Base-by-base conservation (phyloP, 495 filamentous ascomycete genomes). In the Talaromyces trachyspermus region DNA sequence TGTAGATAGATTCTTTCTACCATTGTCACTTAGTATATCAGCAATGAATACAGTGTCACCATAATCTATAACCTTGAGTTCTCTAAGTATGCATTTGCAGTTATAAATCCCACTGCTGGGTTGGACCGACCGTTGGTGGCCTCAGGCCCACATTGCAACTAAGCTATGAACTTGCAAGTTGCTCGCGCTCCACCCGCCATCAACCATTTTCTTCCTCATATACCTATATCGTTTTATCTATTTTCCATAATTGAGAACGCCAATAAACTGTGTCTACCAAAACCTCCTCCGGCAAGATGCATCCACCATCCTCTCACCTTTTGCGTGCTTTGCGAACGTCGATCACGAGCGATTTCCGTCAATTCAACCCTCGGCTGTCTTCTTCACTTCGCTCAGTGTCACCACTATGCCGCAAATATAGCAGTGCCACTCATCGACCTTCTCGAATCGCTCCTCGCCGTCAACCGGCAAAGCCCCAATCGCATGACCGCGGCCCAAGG, bases 401-500 rank as follows among this genome's bases (percentile, higher is more conserved):
- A 15, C 12, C 26, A 24, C 23, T 23, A 53, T 59, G 36, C 17
- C 68, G 64, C 44, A 54, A 59, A 47, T 57, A 58, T 50, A 69
- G 60, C 58, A 51, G 49, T 42, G 39, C 38, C 7, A 7, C 27
- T 24, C 20, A 24, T 15, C 62, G 61, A 11, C 60, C 62, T 30
- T 32, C 57, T 8, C 70, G 65, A 24, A 61, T 73, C 57, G 56
- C 71, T 38, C 56, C 69, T 2, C 69, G 68, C 32, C 45, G 65
- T 0, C 69, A 73, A 46, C 44, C 63, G 11, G 45, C 61, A 39
- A 71, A 70, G 43, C 68, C 69, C 8, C 61, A 55, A 46, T 70
- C 58, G 18, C 69, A 59, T 43, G 76, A 83, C 62, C 79, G 81
- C 41, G 81, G 79, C 35, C 80, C 80, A 1, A 42, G 59, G 17